Conservation (phyloP, 306 rosid species). For the Acacia crassicarpa region DNA sequence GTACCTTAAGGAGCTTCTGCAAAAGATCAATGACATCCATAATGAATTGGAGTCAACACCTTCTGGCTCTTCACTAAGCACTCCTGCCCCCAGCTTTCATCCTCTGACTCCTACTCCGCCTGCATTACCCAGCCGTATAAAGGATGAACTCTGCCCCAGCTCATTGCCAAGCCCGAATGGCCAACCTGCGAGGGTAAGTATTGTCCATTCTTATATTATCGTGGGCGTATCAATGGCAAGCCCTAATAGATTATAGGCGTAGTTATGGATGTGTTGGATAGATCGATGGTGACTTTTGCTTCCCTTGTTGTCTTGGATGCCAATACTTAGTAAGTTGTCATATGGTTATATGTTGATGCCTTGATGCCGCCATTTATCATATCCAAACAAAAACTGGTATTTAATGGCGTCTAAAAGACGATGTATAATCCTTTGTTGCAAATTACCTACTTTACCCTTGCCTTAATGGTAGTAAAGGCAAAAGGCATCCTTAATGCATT, state of each 20-base stretch:
- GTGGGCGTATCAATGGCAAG: background rate
- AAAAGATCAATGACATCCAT: conserved; percentile 82
- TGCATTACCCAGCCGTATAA: conserved; percentile 61
- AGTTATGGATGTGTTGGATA: background rate
- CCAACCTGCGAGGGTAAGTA: conserved; percentile 82
- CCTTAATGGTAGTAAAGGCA: background rate
- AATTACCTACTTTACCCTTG: background rate
- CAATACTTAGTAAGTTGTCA: background rate
- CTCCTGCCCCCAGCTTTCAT: conserved; percentile 68
- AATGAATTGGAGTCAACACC: conserved; percentile 81
- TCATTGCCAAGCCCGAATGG: conserved; percentile 75
- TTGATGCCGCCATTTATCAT: background rate
- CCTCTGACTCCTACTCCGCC: conserved; percentile 85
- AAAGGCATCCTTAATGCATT: background rate
- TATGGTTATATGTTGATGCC: no score
- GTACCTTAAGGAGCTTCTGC: conserved; percentile 88
- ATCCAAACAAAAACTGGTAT: background rate
- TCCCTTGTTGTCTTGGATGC: background rate
- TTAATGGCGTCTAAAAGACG: background rate
- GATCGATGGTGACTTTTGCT: background rate
- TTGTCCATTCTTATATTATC: background rate
- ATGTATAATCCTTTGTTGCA: background rate
- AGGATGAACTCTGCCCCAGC: conserved; percentile 86
- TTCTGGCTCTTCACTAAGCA: conserved; percentile 54
- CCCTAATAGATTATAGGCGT: background rate